These are phyloP conservation scores for Eimeria zaria DNA, from an alignment of 169 alveolate genomes.

Conservation along the genomic window DNA sequence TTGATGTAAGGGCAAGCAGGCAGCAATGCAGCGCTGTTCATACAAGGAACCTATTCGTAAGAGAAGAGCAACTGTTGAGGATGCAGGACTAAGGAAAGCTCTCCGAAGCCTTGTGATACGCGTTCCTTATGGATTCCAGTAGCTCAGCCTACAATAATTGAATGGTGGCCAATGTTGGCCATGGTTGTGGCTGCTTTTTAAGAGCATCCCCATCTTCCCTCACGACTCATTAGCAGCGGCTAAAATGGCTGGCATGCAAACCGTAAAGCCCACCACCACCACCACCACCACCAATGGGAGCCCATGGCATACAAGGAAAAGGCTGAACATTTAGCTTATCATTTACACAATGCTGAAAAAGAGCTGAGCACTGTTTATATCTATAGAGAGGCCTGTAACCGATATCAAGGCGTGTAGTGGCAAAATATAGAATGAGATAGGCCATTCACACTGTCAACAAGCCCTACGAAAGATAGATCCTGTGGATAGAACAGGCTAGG, in stretches of 20 bases:
- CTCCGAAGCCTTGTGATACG: background rate
- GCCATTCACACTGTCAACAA: background rate
- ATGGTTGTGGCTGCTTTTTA: background rate
- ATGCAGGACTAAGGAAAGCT: background rate
- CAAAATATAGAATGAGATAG: too few relatives aligned
- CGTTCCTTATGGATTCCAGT: background rate
- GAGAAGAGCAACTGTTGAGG: background rate
- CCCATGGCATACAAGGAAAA: background rate
- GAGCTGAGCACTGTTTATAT: background rate
- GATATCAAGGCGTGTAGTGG: background rate
- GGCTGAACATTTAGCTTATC: background rate
- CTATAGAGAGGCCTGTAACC: background rate
- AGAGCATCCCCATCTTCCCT: background rate
- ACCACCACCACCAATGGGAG: background rate
- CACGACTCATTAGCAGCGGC: background rate
- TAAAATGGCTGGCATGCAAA: background rate
- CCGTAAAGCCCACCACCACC: too few relatives aligned
- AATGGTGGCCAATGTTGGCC: background rate
- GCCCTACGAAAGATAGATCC: background rate
- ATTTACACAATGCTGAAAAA: too few relatives aligned
- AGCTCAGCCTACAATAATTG: background rate
- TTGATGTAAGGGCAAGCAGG: too few relatives aligned
- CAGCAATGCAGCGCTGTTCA: background rate
- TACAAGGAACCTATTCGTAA: background rate
- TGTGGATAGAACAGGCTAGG: background rate